A percentile compares a stretch with the other conserved stretches of the same genome.
These are phyloP conservation scores for Yarrowia sp. DNA, from an alignment of 805 yeast genomes.

Conservation along the genomic window DNA sequence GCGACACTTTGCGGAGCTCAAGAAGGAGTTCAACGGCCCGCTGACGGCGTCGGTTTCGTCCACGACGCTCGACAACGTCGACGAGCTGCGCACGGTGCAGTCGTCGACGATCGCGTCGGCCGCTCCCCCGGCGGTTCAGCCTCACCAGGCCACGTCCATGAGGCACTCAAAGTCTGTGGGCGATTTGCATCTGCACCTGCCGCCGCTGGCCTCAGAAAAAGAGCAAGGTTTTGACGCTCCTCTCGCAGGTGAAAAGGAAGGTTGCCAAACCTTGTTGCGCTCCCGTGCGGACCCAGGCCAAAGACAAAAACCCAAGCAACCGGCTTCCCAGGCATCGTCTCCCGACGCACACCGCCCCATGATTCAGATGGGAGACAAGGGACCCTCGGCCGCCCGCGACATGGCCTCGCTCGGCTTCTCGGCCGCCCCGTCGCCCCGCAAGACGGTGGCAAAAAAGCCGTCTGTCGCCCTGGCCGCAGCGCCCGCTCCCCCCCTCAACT, in stretches of 20 bases:
- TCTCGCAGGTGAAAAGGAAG: slow-evolving; percentile 1
- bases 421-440: not conserved
- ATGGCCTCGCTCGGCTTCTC: slow-evolving; percentile 7
- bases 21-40: slow-evolving; percentile 11
- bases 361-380: slow-evolving; percentile 23
- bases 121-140: not conserved
- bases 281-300: not conserved
- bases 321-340: not conserved
- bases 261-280: slow-evolving; percentile 7
- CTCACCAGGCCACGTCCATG: not conserved
- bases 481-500: not conserved
- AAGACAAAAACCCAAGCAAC: not conserved
- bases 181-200: slow-evolving; percentile 21
- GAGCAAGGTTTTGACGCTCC: slow-evolving; percentile 13
- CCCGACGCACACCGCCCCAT: not conserved
- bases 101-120: not conserved
- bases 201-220: not conserved
- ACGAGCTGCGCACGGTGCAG: slow-evolving; percentile 11
- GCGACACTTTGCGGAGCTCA: slow-evolving; percentile 8
- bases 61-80: slow-evolving; percentile 19
- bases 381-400: slow-evolving; percentile 11
- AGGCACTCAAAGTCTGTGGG: slow-evolving; percentile 24
- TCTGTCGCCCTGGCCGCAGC: not conserved
- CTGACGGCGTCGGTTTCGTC: slow-evolving; percentile 16
- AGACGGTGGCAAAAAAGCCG: not conserved